Conservation (phyloP, 2,329 filamentous ascomycete species). For the Aspergillus uvarum region DNA sequence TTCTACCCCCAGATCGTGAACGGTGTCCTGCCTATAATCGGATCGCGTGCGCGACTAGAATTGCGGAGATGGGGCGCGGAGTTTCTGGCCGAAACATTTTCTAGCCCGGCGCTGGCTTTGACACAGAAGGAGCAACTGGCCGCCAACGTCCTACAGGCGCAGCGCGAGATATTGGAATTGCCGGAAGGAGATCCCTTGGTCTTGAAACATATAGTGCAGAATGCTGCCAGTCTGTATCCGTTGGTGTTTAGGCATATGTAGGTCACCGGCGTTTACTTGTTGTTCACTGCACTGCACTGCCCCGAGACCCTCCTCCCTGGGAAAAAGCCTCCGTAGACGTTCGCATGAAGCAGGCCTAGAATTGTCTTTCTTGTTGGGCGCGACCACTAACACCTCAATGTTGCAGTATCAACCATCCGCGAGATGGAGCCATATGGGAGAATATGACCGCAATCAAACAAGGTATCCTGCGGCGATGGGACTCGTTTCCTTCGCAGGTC, state of each 20-base stretch:
- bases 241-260: constrained; percentile 92
- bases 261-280: constrained; percentile 48
- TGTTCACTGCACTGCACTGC: constrained; percentile 9
- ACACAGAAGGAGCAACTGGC: constrained; percentile 79
- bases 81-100: constrained; percentile 93
- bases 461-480: constrained; percentile 85
- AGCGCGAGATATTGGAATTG: constrained; percentile 69
- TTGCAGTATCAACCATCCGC: constrained; percentile 77
- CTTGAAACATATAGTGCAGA: constrained; percentile 81
- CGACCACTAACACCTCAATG: constrained; percentile 32
- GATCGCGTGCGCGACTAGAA: constrained; percentile 70
- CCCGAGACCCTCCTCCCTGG: background rate
- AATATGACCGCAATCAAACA: constrained; percentile 86
- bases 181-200: constrained; percentile 76
- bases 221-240: constrained; percentile 88
- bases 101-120: constrained; percentile 76
- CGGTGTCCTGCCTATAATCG: constrained; percentile 88
- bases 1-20: constrained; percentile 92
- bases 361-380: background rate
- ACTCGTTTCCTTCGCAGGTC: constrained; percentile 70
- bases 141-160: constrained; percentile 72
- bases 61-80: constrained; percentile 94
- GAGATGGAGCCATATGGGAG: constrained; percentile 81
- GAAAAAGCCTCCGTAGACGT: constrained; percentile 22
- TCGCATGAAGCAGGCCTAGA: constrained; percentile 4